Evolutionary conservation across 805 yeast genomes (phyloP), one percentile per base, ranked within the genome.

Genomic region (Hanseniaspora clermontiae): DNA sequence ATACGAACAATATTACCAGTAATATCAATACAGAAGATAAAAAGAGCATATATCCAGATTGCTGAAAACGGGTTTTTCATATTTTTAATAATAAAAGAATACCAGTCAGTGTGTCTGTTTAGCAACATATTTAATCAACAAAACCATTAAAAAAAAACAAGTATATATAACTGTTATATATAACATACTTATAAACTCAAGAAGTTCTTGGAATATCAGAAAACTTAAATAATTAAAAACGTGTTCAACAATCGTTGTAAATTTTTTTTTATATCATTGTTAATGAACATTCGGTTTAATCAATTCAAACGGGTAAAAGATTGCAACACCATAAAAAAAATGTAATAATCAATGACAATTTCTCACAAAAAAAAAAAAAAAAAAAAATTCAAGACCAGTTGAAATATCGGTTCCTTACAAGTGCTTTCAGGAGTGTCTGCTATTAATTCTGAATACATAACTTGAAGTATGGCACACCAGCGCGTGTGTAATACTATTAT

Each of bases 131-230:
- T 36, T 5, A 10, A 32, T 2, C 29, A 19, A 39, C 31, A 45
- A 45, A 45, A 29, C 20, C 24, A 43, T 12, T 27, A 34, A 36
- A 36, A 34, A 36, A 36, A 17, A 27, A 20, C 38, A 32, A 29
- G 46, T 51, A 40, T 51, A 43, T 51, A 51, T 51, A 51, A 51
- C 10, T 34, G 34, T 52, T 43, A 37, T 48, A 36, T 37, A 48
- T 37, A 48, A 48, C 15, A 48, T 37, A 52, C 45, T 52, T 52
- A 52, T 52, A 52, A 52, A 52, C 43, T 45, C 56, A 52, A 52
- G 56, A 52, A 29, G 43, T 52, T 52, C 56, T 52, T 52, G 56
- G 56, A 52, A 36, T 37, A 45, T 52, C 56, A 52, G 56, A 52
- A 52, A 52, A 40, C 43, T n/a, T n/a, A 51, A 36, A 36, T 36